Conservation (phyloP, 2,329 filamentous ascomycete genomes). For the Aspergillus quadrilineatus region DNA sequence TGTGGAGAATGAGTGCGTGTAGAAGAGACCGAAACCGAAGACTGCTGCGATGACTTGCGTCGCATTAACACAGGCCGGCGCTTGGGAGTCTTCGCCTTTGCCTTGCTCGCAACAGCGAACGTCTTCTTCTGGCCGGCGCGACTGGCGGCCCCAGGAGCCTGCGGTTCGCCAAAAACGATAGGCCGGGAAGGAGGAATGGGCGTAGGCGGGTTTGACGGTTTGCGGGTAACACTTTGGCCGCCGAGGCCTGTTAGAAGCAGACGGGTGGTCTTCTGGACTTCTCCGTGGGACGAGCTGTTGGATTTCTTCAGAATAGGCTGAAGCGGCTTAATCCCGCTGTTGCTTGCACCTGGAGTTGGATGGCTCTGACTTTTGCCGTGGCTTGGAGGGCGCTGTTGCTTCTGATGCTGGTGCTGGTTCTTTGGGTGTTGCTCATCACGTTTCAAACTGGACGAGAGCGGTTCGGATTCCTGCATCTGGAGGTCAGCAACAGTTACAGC, state of each 20-base stretch:
- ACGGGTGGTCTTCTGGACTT: constrained; percentile 32
- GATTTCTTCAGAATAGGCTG: constrained; percentile 44
- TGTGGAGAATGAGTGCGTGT: constrained; percentile 17
- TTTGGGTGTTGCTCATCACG: constrained; percentile 12
- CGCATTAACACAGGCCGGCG: constrained; percentile 35
- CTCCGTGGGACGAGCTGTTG: constrained; percentile 23
- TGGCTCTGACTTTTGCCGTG: background rate
- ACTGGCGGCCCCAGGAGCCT: background rate
- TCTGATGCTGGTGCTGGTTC: too few relatives aligned
- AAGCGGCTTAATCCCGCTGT: constrained; percentile 18
- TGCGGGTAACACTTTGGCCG: constrained; percentile 27
- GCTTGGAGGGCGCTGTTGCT: constrained; percentile 7
- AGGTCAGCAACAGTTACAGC: background rate
- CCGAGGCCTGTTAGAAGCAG: constrained; percentile 29
- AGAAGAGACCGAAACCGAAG: constrained; percentile 24
- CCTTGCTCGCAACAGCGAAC: constrained; percentile 29
- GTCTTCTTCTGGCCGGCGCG: constrained; percentile 30
- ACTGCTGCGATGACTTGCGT: constrained; percentile 38
- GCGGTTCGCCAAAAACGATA: constrained; percentile 8
- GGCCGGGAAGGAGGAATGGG: constrained; percentile 17
- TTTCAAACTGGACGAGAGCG: constrained; percentile 2
- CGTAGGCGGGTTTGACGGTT: constrained; percentile 27
- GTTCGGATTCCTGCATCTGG: constrained; percentile 5
- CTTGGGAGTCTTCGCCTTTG: constrained; percentile 26
- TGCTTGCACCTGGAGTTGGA: background rate